These are phyloP conservation scores for Mycena venus DNA, from an alignment of 768 basidiomycete species.

Conservation along the genomic window DNA sequence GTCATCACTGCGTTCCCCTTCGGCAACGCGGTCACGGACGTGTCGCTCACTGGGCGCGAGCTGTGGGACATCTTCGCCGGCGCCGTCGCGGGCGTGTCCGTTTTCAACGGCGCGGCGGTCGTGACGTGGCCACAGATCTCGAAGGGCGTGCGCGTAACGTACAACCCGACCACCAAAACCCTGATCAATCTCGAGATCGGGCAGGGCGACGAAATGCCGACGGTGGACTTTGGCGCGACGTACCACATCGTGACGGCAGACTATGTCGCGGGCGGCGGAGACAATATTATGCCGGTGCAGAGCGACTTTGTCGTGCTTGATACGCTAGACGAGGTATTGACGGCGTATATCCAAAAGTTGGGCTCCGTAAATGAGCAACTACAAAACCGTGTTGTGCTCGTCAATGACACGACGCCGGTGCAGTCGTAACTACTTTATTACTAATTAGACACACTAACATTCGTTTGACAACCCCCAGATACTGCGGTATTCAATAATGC, in stretches of 20 bases:
- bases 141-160: slow-evolving; percentile 48
- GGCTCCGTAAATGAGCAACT: slow-evolving; percentile 30
- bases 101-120: slow-evolving; percentile 44
- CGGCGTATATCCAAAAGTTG: slow-evolving; percentile 42
- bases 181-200: slow-evolving; percentile 46
- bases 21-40: slow-evolving; percentile 55
- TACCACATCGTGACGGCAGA: slow-evolving; percentile 50
- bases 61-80: slow-evolving; percentile 61
- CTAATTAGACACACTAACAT: slow-evolving; percentile 9
- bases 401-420: slow-evolving; percentile 29
- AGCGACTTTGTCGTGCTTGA: slow-evolving; percentile 46
- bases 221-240: slow-evolving; percentile 40
- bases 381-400: slow-evolving; percentile 39
- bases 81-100: slow-evolving; percentile 47
- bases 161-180: slow-evolving; percentile 46
- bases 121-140: slow-evolving; percentile 61
- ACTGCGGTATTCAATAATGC: not conserved
- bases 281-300: slow-evolving; percentile 48
- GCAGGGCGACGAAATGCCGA: slow-evolving; percentile 35
- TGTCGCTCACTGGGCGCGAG: slow-evolving; percentile 54
- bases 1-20: slow-evolving; percentile 60
- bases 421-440: slow-evolving; percentile 16
- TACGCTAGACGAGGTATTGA: slow-evolving; percentile 49
- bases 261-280: slow-evolving; percentile 51
- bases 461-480: not conserved